Evolutionary conservation across 2,329 filamentous ascomycete genomes (phyloP).

Genomic region (Bretziella fagacearum): DNA sequence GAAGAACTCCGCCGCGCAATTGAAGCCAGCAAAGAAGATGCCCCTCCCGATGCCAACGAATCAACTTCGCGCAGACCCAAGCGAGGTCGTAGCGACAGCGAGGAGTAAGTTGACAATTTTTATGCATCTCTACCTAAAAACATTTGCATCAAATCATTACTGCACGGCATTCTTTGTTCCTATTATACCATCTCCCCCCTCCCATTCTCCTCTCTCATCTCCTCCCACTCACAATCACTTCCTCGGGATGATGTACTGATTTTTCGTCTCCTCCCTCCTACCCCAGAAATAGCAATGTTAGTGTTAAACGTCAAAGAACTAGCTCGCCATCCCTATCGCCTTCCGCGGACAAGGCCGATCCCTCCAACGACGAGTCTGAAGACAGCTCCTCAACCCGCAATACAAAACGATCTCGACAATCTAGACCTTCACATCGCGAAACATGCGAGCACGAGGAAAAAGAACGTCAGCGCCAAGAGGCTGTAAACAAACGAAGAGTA

Average conservation of each 20-base stretch:
- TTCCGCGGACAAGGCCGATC: conserved; percentile 30
- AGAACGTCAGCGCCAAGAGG: conserved; percentile 56
- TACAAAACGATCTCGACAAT: conserved; percentile 43
- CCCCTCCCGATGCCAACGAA: conserved; percentile 34
- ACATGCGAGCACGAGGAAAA: conserved; percentile 55
- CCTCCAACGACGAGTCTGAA: conserved; percentile 49
- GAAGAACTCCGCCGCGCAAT: conserved; percentile 77
- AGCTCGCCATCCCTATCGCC: conserved; percentile 52
- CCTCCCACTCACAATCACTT: too few relatives aligned
- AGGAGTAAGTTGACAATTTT: conserved; percentile 54
- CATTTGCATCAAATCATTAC: not conserved
- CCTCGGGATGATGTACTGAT: not conserved
- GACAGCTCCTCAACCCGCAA: conserved; percentile 42
- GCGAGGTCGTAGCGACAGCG: conserved; percentile 73
- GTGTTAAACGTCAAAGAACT: conserved; percentile 68
- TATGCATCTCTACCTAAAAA: not conserved
- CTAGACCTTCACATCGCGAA: conserved; percentile 40
- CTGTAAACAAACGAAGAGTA: conserved; percentile 63
- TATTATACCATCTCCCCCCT: not conserved
- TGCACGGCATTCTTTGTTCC: not conserved
- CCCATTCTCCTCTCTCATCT: too few relatives aligned
- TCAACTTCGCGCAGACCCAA: conserved; percentile 47
- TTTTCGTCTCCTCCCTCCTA: not conserved
- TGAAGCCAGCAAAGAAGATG: conserved; percentile 84
- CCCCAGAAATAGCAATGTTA: conserved; percentile 45